These are phyloP conservation scores for Magnolia changhungtana DNA, from an alignment of 164 flowering plant genomes.

Conservation along the genomic window DNA sequence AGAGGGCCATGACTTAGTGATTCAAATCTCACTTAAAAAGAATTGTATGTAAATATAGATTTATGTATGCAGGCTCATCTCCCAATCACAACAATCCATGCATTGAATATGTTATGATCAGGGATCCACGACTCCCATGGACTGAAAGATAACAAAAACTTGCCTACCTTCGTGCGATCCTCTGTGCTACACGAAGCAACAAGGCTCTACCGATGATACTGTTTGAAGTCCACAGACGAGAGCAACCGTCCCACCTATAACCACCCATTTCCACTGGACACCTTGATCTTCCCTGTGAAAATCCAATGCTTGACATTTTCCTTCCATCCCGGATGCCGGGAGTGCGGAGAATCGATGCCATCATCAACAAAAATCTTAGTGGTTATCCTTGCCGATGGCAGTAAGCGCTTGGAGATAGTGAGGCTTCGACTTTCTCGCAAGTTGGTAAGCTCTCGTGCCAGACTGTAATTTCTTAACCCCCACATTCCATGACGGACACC, in stretches of 20 bases:
- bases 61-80: background rate
- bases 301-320: constrained; percentile 10
- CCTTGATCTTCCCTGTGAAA: constrained; percentile 25
- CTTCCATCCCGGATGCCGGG: constrained; percentile 32
- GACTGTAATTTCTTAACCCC: constrained; percentile 94
- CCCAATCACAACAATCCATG: background rate
- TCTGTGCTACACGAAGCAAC: constrained; percentile 69
- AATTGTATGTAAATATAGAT: background rate
- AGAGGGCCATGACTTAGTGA: background rate
- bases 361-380: constrained; percentile 51
- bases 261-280: constrained; percentile 77
- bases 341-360: constrained; percentile 25
- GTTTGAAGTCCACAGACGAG: constrained; percentile 69
- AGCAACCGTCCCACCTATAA: constrained; percentile 71
- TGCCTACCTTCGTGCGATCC: constrained; percentile 42
- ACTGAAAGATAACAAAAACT: background rate
- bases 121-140: no score
- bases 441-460: constrained; percentile 86
- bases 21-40: background rate
- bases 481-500: constrained; percentile 99
- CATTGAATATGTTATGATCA: background rate
- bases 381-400: constrained; percentile 60
- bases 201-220: constrained; percentile 59
- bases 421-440: constrained; percentile 53
- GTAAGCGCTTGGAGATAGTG: constrained; percentile 66